Evolutionary conservation across 164 flowering plant genomes (phyloP), one percentile per base, ranked within the genome.

Genomic region (Kalanchoe fedtschenkoi): DNA sequence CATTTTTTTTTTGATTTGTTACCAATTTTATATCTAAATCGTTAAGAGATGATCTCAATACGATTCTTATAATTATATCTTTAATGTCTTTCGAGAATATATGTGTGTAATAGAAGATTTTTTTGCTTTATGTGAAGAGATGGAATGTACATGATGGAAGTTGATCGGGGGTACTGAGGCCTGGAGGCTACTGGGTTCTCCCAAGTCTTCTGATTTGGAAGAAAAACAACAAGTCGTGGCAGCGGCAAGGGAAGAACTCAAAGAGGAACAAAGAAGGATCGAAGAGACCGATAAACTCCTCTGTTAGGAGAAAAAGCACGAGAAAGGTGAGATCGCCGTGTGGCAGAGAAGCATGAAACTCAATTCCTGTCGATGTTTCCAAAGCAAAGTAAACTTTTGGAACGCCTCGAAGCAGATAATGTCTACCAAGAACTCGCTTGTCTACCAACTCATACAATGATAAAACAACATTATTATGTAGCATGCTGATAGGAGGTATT

Each of bases 151-250:
- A 71, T 90, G 84, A 90, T 78, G 83, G 97, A 90, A 76, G 95
- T 90, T 66, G 97, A 89, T 65, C 79, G 95, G 58, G n/a, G n/a
- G 97, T 89, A 53, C 87, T 89, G 60, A 82, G 95, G 75, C 92
- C 95, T 34, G 95, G 97, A 64, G 97, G 95, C 15, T 90, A 86
- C 61, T 90, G 97, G 97, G 80, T 90, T 19, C 91, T 90, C 64
- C 83, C 92, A 0, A 92, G 97, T 53, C 95, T 95, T 69, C 97
- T 92, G 15, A 88, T 90, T 71, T 90, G 95, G 95, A 84, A 71
- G 76, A 70, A 29, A 60, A 79, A 83, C 71, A 88, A 80, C 65
- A 70, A 72, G 68, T 68, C 90, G 55, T 90, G 97, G 97, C 84
- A 84, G 63, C 85, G 92, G 19, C 80, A 2, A 83, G 43, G 76